Base-by-base conservation (phyloP, 75 land plant genomes). In the Pseudotsuga menziesii region DNA sequence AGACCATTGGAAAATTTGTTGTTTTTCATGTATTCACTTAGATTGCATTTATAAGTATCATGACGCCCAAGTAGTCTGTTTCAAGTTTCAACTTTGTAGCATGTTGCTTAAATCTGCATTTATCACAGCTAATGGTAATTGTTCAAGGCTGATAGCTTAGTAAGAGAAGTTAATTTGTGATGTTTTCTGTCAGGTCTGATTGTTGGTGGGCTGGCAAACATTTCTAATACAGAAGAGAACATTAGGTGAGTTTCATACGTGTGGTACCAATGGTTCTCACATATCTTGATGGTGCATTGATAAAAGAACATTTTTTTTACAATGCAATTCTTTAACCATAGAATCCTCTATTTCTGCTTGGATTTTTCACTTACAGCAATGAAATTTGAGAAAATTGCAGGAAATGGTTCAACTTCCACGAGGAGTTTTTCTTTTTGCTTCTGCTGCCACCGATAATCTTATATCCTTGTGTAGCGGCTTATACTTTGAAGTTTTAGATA, bases 391-490 rank as follows among this genome's bases (percentile, higher is more conserved):
- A 69, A 69, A 69, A 3, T 39, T 81, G 83, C 94, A 96, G 99
- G 90, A 80, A 84, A 23, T 96, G 99, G 99, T 96, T 94, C 82
- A 96, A 94, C 76, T 96, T 96, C 78, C 96, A 92, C 57, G 99
- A 96, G 82, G 99, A 96, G 80, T 96, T 96, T 73, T 96, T 96
- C 85, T 90, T 96, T 79, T 80, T 96, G 61, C 94, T 94, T 79
- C 78, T 96, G 75, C 83, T 96, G 41, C 99, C 99, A n/a, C 97
- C 99, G 27, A 94, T 96, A 76, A 96, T 96, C 23, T 96, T 96
- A 96, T 96, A 96, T 96, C 99, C 99, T 88, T 29, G 55, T 61
- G 35, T 36, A 12, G 48, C 3, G 54, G 32, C 2, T 14, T 58
- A 15, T 82, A 56, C 41, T 58, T 61, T 76, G 81, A 54, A 60